Evolutionary conservation across 1,139 yeast species (phyloP).

Genomic region (Meyerozyma athensensis): DNA sequence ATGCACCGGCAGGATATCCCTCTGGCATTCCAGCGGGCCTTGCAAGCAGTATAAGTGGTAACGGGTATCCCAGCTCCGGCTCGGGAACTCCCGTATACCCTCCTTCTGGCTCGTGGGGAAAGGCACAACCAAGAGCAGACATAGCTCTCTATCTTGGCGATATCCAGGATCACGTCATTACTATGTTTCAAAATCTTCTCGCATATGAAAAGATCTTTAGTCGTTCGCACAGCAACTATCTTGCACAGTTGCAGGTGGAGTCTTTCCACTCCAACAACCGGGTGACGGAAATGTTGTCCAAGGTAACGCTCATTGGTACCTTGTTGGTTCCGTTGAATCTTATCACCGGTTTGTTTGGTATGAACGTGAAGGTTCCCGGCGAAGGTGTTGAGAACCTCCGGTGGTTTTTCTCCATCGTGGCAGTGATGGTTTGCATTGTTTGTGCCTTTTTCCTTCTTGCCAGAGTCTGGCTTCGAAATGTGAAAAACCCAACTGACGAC

Average conservation of each 20-base stretch:
- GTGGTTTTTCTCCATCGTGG: slow-evolving; percentile 39
- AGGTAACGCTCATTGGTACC: slow-evolving; percentile 88
- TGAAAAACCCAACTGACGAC: slow-evolving; percentile 12
- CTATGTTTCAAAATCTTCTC: slow-evolving; percentile 86
- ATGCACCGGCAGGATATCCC: slow-evolving; percentile 4
- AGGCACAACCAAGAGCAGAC: slow-evolving; percentile 72
- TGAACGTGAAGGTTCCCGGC: slow-evolving; percentile 92
- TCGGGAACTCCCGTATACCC: slow-evolving; percentile 16
- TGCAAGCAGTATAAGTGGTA: background rate
- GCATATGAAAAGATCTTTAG: slow-evolving; percentile 92
- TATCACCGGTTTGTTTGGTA: slow-evolving; percentile 90
- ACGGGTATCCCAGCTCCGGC: slow-evolving; percentile 13
- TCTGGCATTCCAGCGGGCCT: slow-evolving; percentile 5
- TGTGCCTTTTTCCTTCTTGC: slow-evolving; percentile 27
- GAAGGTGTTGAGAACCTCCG: slow-evolving; percentile 34
- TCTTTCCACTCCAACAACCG: slow-evolving; percentile 80
- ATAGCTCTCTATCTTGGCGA: slow-evolving; percentile 89
- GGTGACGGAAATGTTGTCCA: slow-evolving; percentile 81
- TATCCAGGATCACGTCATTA: slow-evolving; percentile 94
- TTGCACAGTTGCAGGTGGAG: slow-evolving; percentile 92
- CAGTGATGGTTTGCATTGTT: slow-evolving; percentile 33
- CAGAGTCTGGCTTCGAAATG: slow-evolving; percentile 29
- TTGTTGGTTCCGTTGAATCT: slow-evolving; percentile 84
- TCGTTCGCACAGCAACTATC: slow-evolving; percentile 84
- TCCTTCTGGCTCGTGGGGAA: slow-evolving; percentile 11